These are phyloP conservation scores for Telopea speciosissima DNA, from an alignment of 177 flowering plant species.

Conservation along the genomic window DNA sequence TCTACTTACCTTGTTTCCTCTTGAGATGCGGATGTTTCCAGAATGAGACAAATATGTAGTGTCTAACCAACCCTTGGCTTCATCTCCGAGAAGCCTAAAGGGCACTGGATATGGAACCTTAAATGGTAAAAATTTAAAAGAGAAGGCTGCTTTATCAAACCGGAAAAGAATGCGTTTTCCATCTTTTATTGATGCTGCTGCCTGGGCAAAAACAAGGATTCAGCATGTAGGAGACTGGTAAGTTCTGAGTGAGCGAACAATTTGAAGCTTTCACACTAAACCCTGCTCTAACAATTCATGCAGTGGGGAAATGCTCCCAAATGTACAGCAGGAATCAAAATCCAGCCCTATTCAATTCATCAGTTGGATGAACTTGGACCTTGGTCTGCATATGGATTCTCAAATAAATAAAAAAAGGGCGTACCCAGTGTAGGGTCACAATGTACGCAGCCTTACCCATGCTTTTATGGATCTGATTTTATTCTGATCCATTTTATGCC, in stretches of 20 bases:
- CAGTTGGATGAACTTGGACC: no score
- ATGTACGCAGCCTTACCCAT: no score
- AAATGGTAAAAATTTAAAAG: constrained; percentile 80
- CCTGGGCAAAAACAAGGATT: constrained; percentile 31
- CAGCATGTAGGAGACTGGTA: not conserved
- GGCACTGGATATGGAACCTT: constrained; percentile 99
- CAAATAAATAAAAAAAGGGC: no score
- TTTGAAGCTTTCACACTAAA: not conserved
- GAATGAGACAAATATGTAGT: constrained; percentile 83
- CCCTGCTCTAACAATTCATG: no score
- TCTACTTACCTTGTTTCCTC: constrained; percentile 81
- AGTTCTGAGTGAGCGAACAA: not conserved
- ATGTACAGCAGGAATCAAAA: not conserved
- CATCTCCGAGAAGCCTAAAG: constrained; percentile 92
- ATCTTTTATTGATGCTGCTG: constrained; percentile 72
- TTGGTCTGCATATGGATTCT: no score
- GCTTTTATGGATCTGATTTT: no score
- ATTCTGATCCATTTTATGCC: no score
- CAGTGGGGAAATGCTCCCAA: not conserved
- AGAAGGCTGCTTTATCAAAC: constrained; percentile 89
- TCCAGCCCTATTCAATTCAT: not conserved
- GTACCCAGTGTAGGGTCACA: no score
- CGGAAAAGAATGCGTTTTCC: constrained; percentile 76
- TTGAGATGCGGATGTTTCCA: constrained; percentile 85
- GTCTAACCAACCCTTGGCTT: constrained; percentile 97